Evolutionary conservation across 2,329 filamentous ascomycete species (phyloP), one percentile per base, ranked within the genome.

Genomic region (Orbilia brochopaga): DNA sequence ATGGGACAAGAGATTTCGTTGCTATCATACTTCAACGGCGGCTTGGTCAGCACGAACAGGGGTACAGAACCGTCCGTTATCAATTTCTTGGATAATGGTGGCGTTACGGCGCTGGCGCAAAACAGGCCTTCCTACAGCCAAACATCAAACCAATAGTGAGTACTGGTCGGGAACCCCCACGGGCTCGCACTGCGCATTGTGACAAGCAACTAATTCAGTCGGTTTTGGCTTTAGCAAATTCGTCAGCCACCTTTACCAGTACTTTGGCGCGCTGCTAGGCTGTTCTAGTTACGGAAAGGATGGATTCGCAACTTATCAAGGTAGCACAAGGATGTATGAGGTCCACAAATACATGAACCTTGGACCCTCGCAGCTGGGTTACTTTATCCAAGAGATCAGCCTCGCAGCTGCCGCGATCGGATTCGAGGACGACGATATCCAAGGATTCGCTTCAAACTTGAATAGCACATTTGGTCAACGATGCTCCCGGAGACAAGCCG

Each of bases 21-120:
- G n/a, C 75, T 83, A 0, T 85, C 83, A 1, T 88, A 87, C 79
- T 87, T 88, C 80, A 82, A 80, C 69, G 86, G 86, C 6, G 80
- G 76, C 0, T 80, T 87, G 7, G 80, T 79, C 15, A 85, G 84
- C 0, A 83, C 82, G 74, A 88, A 87, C 78, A 78, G 78, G 8
- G 83, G 83, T 44, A 21, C 27, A 3, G 23, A 30, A 13, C 75
- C 76, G 1, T 83, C 83, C 48, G 78, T 80, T 1, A 79, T 86
- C 78, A 87, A 87, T 81, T 87, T 86, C 78, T 80, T 88, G 24
- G 86, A 87, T 73, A 85, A 82, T 51, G 86, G 85, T 46, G 85
- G 82, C 73, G 85, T 84, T 32, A 81, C 78, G 17, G 84, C 85
- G 23, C 76, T 87, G 74, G 83, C 79, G 80, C 81, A 81, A 77